phyloP scores from a whole-genome alignment of 202 grass and related monocot species.

The Dendrocalamus latiflorus region DNA sequence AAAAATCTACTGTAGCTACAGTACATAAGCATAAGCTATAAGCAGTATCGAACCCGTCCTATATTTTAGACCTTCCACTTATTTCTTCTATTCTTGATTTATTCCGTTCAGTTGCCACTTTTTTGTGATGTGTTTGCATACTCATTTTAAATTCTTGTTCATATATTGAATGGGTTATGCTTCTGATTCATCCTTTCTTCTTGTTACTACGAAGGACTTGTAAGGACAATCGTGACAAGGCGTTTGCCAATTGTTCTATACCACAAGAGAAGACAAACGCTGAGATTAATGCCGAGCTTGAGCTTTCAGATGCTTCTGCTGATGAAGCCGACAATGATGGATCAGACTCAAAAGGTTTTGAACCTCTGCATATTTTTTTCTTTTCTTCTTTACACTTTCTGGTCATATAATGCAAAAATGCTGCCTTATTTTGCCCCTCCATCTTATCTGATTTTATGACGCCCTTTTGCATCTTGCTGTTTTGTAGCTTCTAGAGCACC shows the following conservation, averaged over 20 bases:
- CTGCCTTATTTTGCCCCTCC: neutral
- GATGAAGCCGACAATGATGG: constrained; percentile 64
- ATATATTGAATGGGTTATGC: constrained; percentile 14
- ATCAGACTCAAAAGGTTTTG: constrained; percentile 43
- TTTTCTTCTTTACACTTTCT: constrained; percentile 17
- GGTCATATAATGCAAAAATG: constrained; percentile 12
- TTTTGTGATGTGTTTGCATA: neutral
- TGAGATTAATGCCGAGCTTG: constrained; percentile 96
- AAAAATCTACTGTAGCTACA: no score
- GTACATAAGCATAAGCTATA: no score
- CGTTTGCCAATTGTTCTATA: constrained; percentile 77
- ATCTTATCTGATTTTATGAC: constrained; percentile 29
- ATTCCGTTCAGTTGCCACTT: neutral
- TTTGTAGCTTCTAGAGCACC: constrained; percentile 55
- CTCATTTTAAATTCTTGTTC: neutral
- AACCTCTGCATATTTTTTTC: constrained; percentile 27
- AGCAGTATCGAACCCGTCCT: no score
- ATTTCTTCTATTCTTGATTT: neutral
- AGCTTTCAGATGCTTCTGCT: constrained; percentile 84
- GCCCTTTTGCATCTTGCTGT: constrained; percentile 33
- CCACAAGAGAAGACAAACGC: constrained; percentile 92
- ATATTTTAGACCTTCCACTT: constrained; percentile 1
- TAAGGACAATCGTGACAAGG: constrained; percentile 71
- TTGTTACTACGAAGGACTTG: constrained; percentile 69
- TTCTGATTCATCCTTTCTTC: neutral